A percentile compares a stretch with the other conserved stretches of the same genome.
Evolutionary conservation across 2,329 filamentous ascomycete species (phyloP).

Genomic region (Phialemonium atrogriseum): DNA sequence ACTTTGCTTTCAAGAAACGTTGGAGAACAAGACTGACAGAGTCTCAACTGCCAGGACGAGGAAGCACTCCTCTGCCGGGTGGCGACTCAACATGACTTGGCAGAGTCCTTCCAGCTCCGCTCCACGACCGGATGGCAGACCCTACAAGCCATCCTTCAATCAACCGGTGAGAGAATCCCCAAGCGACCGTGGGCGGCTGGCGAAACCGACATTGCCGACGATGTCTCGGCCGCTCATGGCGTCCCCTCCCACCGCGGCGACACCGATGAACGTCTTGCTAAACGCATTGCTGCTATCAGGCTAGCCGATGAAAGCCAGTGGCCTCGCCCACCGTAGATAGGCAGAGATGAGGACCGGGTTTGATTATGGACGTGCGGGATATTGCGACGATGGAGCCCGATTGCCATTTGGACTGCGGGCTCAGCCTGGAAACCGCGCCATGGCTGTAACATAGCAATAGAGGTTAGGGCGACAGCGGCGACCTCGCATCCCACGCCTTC

Average conservation of each 20-base stretch:
- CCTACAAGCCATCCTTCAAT: conserved; percentile 84
- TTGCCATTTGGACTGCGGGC: no score
- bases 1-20: background rate
- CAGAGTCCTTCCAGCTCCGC: conserved; percentile 74
- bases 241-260: conserved; percentile 16
- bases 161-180: conserved; percentile 92
- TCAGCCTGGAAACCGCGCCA: no score
- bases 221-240: conserved; percentile 15
- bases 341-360: no score
- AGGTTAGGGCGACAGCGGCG: no score
- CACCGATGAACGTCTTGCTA: conserved; percentile 51
- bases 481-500: no score
- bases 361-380: no score
- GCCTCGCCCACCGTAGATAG: no score
- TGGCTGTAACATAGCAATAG: no score
- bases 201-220: conserved; percentile 12
- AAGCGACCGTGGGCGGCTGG: conserved; percentile 52
- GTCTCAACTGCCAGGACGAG: conserved; percentile 60
- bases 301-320: conserved; percentile 45
- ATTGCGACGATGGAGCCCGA: no score
- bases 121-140: conserved; percentile 91
- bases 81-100: conserved; percentile 70
- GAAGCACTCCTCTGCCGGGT: conserved; percentile 78
- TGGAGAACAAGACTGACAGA: conserved; percentile 1
- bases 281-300: conserved; percentile 59